Conservation (phyloP, 2,329 filamentous ascomycete species). For the Aureobasidium sp. region DNA sequence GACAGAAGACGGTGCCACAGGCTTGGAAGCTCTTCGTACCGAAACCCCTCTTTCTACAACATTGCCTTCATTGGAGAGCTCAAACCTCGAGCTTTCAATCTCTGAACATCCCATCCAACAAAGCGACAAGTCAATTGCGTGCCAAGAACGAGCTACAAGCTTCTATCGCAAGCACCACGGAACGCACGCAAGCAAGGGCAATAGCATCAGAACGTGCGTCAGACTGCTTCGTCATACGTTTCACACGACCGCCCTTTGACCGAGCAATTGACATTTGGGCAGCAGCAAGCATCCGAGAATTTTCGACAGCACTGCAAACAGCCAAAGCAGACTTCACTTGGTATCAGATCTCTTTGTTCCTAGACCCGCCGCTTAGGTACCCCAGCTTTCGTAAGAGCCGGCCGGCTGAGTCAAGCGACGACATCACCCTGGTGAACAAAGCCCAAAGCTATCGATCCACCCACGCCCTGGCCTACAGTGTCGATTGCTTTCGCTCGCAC, state of each 20-base stretch:
- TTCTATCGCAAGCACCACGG: not conserved
- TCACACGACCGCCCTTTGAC: constrained; percentile 1
- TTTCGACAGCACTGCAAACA: not conserved
- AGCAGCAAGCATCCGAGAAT: not conserved
- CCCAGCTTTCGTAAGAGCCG: constrained; percentile 10
- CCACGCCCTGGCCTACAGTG: not conserved
- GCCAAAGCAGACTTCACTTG: not conserved
- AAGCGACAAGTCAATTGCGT: not conserved
- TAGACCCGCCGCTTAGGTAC: not conserved
- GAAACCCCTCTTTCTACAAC: not conserved
- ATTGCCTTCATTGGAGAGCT: not conserved
- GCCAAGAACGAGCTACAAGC: constrained; percentile 6
- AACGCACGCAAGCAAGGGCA: not conserved
- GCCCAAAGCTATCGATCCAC: not conserved
- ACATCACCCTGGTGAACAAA: constrained; percentile 13
- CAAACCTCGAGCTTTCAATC: not conserved
- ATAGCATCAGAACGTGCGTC: constrained; percentile 8
- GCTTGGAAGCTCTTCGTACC: constrained; percentile 1
- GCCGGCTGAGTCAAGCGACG: constrained; percentile 5
- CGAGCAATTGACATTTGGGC: constrained; percentile 10
- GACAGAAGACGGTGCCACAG: constrained; percentile 5
- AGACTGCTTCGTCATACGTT: constrained; percentile 17
- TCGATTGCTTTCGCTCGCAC: not conserved
- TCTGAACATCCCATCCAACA: not conserved
- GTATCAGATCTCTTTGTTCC: constrained; percentile 4